Evolutionary conservation across 768 basidiomycete genomes (phyloP).

Genomic region (Saitozyma podzolica): DNA sequence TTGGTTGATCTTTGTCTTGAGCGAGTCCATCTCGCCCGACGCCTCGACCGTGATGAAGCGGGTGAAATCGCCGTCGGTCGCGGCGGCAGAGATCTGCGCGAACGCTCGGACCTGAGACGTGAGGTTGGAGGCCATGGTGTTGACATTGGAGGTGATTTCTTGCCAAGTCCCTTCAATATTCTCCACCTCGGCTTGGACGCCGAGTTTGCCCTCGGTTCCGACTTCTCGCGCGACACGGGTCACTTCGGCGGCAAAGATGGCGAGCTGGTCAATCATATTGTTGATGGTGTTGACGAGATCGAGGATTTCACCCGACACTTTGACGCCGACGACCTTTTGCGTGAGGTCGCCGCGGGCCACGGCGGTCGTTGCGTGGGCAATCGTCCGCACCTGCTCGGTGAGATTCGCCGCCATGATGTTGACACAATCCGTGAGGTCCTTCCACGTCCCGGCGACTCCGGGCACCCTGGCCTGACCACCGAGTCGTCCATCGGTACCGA

Average conservation of each 20-base stretch:
- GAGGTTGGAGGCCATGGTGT: conserved; percentile 72
- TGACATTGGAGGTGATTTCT: conserved; percentile 98
- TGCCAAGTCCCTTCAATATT: conserved; percentile 98
- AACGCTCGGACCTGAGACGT: conserved; percentile 77
- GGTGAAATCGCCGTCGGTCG: conserved; percentile 98
- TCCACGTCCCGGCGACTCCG: conserved; percentile 51
- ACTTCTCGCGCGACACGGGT: conserved; percentile 97
- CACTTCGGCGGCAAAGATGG: conserved; percentile 73
- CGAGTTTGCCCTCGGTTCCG: conserved; percentile 97
- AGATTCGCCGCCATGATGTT: conserved; percentile 94
- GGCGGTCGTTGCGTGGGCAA: conserved; percentile 89
- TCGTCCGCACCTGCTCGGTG: conserved; percentile 69
- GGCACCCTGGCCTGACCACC: conserved; percentile 51
- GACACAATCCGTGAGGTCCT: conserved; percentile 55
- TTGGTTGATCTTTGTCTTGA: conserved; percentile 83
- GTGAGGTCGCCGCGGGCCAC: conserved; percentile 92
- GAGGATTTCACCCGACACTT: conserved; percentile 94
- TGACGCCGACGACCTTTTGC: conserved; percentile 87
- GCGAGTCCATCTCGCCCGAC: conserved; percentile 96
- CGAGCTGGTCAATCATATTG: conserved; percentile 57
- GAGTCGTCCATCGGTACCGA: conserved; percentile 71
- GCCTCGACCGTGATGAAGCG: conserved; percentile 99
- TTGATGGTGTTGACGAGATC: conserved; percentile 96
- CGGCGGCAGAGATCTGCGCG: conserved; percentile 96
- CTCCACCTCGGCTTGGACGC: conserved; percentile 94